Conservation (phyloP, 2,329 filamentous ascomycete species). For the Meredithiella fracta region DNA sequence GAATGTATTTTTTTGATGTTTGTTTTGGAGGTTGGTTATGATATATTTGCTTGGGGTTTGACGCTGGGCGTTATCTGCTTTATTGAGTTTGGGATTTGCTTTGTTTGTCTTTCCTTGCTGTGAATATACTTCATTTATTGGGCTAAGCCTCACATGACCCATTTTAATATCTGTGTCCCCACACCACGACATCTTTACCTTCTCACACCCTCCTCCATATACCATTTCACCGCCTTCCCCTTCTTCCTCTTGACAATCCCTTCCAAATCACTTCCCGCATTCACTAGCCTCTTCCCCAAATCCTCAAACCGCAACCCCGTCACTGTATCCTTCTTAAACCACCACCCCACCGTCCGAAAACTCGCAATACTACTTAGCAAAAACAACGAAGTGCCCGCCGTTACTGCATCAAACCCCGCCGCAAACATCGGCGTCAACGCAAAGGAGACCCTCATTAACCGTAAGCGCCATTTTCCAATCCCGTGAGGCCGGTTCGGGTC, state of each 20-base stretch:
- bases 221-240: conserved; percentile 12
- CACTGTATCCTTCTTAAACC: conserved; percentile 9
- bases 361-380: conserved; percentile 10
- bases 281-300: background rate
- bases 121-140: background rate
- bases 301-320: conserved; percentile 5
- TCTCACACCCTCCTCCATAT: conserved; percentile 4
- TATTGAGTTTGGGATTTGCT: conserved; percentile 15
- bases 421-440: conserved; percentile 10
- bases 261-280: background rate
- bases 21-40: conserved; percentile 16
- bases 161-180: background rate
- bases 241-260: background rate
- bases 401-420: conserved; percentile 10
- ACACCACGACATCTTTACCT: background rate
- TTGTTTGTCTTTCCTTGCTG: background rate
- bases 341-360: background rate
- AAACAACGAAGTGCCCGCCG: conserved; percentile 13
- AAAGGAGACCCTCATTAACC: conserved; percentile 6
- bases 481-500: conserved; percentile 13
- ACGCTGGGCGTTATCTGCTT: conserved; percentile 15
- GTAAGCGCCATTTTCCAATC: conserved; percentile 6
- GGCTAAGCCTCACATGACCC: no score
- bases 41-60: background rate
- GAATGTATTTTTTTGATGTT: conserved; percentile 13